A percentile compares a stretch with the other conserved stretches of the same genome.
Conservation (phyloP, 495 filamentous ascomycete genomes). For the Sordaria brevicollis region DNA sequence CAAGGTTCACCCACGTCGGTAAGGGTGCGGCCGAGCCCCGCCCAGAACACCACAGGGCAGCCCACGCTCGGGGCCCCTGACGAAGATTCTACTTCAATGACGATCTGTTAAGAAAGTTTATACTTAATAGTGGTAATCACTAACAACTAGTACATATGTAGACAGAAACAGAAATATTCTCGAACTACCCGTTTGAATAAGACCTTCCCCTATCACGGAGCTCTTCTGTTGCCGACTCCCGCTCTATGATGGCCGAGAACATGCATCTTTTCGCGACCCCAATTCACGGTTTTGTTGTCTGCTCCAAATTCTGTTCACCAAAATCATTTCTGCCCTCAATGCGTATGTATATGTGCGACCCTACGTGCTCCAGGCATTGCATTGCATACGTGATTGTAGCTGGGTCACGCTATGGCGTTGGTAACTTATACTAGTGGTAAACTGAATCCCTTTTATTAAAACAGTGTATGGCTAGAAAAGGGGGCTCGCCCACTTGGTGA, state of each 20-base stretch:
- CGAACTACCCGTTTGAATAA: neutral
- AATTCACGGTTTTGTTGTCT: neutral
- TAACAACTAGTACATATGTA: neutral
- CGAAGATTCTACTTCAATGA: neutral
- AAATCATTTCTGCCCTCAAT: neutral
- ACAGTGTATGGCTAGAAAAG: neutral
- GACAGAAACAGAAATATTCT: neutral
- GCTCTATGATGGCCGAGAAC: neutral
- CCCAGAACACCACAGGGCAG: too few relatives aligned
- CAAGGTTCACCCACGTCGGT: neutral
- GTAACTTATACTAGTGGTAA: neutral
- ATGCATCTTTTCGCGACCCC: neutral
- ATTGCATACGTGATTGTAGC: neutral
- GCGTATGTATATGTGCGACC: neutral
- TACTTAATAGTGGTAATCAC: neutral
- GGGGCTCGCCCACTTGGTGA: neutral
- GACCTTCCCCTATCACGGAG: neutral
- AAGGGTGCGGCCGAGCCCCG: neutral
- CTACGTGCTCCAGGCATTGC: neutral
- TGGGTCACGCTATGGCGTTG: neutral
- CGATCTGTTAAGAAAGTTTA: neutral
- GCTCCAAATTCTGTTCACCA: neutral
- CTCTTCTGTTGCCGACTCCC: neutral
- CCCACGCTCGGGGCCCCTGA: neutral
- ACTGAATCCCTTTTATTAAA: neutral